Evolutionary conservation across 2,329 filamentous ascomycete genomes (phyloP), one percentile per base, ranked within the genome.

Genomic region (Cordyceps cicadae): DNA sequence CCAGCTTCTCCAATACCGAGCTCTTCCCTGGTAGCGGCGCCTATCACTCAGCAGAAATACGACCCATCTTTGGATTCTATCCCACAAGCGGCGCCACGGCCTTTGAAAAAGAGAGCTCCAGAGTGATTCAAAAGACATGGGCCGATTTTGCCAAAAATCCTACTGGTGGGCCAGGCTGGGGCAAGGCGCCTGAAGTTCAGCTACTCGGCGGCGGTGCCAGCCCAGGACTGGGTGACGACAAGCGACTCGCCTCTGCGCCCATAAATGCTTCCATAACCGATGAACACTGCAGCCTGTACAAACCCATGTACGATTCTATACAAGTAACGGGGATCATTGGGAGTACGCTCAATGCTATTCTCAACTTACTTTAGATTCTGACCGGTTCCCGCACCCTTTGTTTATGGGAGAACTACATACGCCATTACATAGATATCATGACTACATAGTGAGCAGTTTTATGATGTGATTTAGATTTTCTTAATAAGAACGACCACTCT

Each of bases 1-100:
- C 74, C 6, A 76, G 80, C 66, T 82, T 78, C 70, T 64, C 72
- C 15, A 81, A 81, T 63, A 73, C 75, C 62, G 75, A 59, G 67
- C 77, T 65, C 70, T 74, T 15, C 68, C 67, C 54, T 69, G 67
- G 64, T 11, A 68, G 67, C 32, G 76, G 77, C 12, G 77, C 77
- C 0, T 81, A 79, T 61, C 80, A 82, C 62, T 77, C 74, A 0
- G 69, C 72, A 2, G 79, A 81, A 49, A 62, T 80, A 39, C 66
- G 68, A n/a, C 75, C 77, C 66, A 64, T 79, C 2, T 79, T 79
- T 57, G 76, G 76, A 1, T 74, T 68, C 0, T 73, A 70, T 4
- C 61, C 58, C 0, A 2, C 56, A 3, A 24, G 64, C 15, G 64
- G 59, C 1, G 59, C 65, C 1, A 71, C 69, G 0, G 21, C 60